Base-by-base conservation (phyloP, 768 basidiomycete genomes). In the Mycena filopes region DNA sequence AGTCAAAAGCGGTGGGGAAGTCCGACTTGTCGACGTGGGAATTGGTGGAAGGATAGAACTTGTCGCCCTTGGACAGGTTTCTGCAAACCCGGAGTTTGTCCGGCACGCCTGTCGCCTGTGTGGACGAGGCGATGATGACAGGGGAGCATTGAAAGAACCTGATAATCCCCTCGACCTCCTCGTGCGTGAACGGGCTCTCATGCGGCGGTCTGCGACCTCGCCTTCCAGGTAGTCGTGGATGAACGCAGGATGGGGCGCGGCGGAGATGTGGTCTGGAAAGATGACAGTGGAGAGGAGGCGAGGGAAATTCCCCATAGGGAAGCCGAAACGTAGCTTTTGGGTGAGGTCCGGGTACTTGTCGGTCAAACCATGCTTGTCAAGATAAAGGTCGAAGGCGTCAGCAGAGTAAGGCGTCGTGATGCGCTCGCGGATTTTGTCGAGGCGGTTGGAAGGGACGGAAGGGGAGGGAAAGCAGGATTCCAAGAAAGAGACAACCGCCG, bases 141-240 rank as follows among this genome's bases (percentile, higher is more conserved):
- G 63, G 63, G 5, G 63, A 65, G 45, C 33, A 55, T 23, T 65
- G 63, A 15, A 61, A 56, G 11, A 18, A 21, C 0, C 76, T 58
- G 1, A 79, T 45, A 12, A 74, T 76, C 0, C 21, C 15, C 47
- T 75, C 71, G 0, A 15, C 62, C 59, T 60, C 58, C 15, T 1
- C 42, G 38, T 29, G 28, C 25, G 59, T 38, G 61, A 70, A 78
- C 1, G 75, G 72, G 9, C 78, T 75, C 68, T 70, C 73, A 79
- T 77, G 4, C 74, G 21, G 11, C 60, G 41, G 0, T 71, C 63
- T 0, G 21, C 21, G 1, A 73, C 59, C 50, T 78, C 76, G 0
- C 71, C 65, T 0, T 41, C 18, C 1, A 75, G 57, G 29, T 75
- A 76, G 0, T 45, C 45, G 7, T 70, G 38, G 10, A 79, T 65